A percentile compares a stretch with the other conserved stretches of the same genome.
These are phyloP conservation scores for Claviceps capensis DNA, from an alignment of 2,329 filamentous ascomycete genomes.

Conservation along the genomic window DNA sequence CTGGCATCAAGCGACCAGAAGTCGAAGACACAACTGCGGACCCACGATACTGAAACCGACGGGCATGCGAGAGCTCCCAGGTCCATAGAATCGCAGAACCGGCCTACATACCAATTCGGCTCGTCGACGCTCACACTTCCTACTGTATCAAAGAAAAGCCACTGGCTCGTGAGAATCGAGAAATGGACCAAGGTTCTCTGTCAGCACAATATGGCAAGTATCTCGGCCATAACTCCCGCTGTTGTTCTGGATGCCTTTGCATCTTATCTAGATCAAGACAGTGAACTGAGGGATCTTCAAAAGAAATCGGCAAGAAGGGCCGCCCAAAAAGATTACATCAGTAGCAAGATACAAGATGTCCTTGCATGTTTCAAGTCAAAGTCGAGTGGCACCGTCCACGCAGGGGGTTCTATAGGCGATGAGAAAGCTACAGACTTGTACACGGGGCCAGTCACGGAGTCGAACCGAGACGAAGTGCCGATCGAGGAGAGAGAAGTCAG, in stretches of 20 bases:
- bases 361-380: conserved; percentile 9
- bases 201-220: conserved; percentile 12
- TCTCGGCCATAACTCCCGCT: conserved; percentile 11
- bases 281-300: conserved; percentile 17
- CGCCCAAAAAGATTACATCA: conserved; percentile 13
- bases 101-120: conserved; percentile 11
- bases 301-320: conserved; percentile 19
- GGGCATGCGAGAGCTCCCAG: background rate
- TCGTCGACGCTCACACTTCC: conserved; percentile 15
- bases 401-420: background rate
- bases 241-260: conserved; percentile 15
- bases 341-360: conserved; percentile 12
- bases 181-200: conserved; percentile 21
- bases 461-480: background rate
- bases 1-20: background rate
- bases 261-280: conserved; percentile 18
- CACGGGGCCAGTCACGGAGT: background rate
- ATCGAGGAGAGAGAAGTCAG: conserved; percentile 1
- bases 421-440: background rate
- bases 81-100: conserved; percentile 10
- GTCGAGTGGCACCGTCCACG: background rate
- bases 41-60: background rate
- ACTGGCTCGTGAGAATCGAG: conserved; percentile 22
- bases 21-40: background rate
- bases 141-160: conserved; percentile 15